These are phyloP conservation scores for Amanita fuliginea DNA, from an alignment of 768 basidiomycete genomes.

Conservation along the genomic window DNA sequence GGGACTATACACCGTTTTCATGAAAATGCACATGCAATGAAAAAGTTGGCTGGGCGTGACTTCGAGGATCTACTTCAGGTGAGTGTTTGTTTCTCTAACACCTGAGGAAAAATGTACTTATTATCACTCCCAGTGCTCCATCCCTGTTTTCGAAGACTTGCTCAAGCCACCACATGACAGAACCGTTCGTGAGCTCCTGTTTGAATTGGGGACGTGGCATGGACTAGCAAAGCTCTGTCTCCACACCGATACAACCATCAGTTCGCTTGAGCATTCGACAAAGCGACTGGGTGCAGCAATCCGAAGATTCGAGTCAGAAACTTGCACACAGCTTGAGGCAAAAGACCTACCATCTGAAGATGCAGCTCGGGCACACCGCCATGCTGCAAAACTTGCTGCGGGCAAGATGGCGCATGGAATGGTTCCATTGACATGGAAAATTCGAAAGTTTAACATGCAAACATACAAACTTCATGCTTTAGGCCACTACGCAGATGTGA, in stretches of 20 bases:
- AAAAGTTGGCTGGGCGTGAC: constrained; percentile 19
- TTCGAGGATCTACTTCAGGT: constrained; percentile 35
- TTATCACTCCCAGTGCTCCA: constrained; percentile 15
- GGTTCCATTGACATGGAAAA: neutral
- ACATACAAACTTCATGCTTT: constrained; percentile 22
- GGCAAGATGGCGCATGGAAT: neutral
- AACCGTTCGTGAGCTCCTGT: constrained; percentile 17
- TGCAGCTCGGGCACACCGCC: constrained; percentile 11
- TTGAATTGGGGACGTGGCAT: constrained; percentile 23
- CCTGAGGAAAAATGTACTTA: neutral
- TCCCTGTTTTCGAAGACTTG: constrained; percentile 26
- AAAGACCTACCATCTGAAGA: constrained; percentile 16
- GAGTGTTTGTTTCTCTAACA: neutral
- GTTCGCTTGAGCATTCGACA: constrained; percentile 14
- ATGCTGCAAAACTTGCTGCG: constrained; percentile 5
- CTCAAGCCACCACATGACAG: constrained; percentile 18
- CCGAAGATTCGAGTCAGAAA: constrained; percentile 13
- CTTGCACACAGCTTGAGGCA: constrained; percentile 13
- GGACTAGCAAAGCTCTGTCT: constrained; percentile 10
- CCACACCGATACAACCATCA: constrained; percentile 20
- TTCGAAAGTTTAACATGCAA: constrained; percentile 8
- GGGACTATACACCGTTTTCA: constrained; percentile 24
- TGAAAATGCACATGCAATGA: constrained; percentile 22
- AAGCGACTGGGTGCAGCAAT: constrained; percentile 17
- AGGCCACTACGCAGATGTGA: constrained; percentile 15